A percentile compares a stretch with the other conserved stretches of the same genome.
Evolutionary conservation across 2,329 filamentous ascomycete genomes (phyloP).

Genomic region (Colletotrichum falcatum): DNA sequence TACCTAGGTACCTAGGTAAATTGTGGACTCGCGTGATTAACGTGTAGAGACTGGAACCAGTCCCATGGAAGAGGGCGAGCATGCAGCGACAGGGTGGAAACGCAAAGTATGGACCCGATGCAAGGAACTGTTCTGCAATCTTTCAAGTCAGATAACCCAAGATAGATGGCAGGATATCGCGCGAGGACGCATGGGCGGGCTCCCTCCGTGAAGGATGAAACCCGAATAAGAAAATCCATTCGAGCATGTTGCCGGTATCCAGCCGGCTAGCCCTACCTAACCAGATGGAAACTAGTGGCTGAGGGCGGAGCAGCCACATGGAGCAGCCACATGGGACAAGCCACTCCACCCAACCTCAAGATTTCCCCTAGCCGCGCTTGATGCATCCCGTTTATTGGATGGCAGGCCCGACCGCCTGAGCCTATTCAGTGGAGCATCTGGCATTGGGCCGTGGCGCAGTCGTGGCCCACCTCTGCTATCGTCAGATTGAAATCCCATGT

Average conservation of each 20-base stretch:
- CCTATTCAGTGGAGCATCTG: constrained; percentile 7
- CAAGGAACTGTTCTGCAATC: constrained; percentile 6
- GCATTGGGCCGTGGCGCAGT: constrained; percentile 16
- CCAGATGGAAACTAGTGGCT: constrained; percentile 10
- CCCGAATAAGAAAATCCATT: not conserved
- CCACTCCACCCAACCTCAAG: not conserved
- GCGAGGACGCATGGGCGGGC: not conserved
- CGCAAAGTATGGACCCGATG: constrained; percentile 1
- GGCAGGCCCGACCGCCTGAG: not conserved
- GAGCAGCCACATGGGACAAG: constrained; percentile 13
- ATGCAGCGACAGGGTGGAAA: not conserved
- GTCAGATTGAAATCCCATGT: constrained; percentile 13
- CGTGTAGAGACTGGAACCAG: not conserved
- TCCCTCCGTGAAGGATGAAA: constrained; percentile 9
- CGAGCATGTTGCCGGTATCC: not conserved
- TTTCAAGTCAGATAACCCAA: not conserved
- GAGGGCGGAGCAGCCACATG: constrained; percentile 31
- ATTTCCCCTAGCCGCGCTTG: not conserved
- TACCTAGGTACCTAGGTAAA: not conserved
- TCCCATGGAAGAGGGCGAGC: not conserved
- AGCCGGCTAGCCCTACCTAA: too few species aligned
- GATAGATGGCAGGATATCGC: not conserved
- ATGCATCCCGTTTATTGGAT: constrained; percentile 6
- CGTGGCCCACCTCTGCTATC: not conserved
- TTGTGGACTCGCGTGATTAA: not conserved